Percentiles rank a stretch among this genome's conserved stretches.
phyloP scores from a whole-genome alignment of 2,329 filamentous ascomycete species.

The Sporothrix brunneoviolacea region DNA sequence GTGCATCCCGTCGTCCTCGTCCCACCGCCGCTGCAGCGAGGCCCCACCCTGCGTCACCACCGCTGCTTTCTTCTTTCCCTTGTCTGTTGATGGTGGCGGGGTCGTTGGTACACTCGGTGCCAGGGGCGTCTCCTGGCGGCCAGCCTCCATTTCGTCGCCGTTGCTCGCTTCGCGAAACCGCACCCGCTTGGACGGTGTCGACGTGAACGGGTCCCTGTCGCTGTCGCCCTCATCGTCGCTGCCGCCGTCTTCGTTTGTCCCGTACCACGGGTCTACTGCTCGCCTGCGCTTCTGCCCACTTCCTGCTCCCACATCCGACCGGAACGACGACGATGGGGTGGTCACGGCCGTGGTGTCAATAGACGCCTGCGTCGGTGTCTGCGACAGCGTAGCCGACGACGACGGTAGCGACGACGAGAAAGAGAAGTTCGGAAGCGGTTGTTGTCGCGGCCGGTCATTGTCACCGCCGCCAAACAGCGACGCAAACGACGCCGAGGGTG shows the following conservation, averaged over 20 bases:
- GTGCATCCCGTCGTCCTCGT: conserved; percentile 6
- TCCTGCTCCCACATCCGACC: background rate
- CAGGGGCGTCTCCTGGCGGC: no score
- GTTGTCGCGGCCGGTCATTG: no score
- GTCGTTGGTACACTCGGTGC: background rate
- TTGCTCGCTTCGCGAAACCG: background rate
- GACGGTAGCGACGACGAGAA: background rate
- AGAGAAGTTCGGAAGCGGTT: background rate
- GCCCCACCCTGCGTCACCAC: no score
- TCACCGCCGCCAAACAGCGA: background rate
- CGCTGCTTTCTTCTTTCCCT: background rate
- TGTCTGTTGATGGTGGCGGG: no score
- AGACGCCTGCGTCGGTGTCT: background rate
- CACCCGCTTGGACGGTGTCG: conserved; percentile 10
- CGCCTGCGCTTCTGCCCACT: background rate
- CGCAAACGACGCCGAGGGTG: background rate
- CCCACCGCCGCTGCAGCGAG: background rate
- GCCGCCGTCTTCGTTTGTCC: background rate
- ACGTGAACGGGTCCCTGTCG: conserved; percentile 3
- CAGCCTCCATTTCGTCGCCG: background rate
- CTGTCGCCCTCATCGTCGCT: background rate
- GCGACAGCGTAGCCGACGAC: background rate
- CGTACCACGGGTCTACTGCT: background rate
- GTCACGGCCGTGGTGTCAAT: background rate
- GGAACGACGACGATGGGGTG: conserved; percentile 9